Percentiles rank a stretch among this genome's conserved stretches.
These are phyloP conservation scores for Fusarium tanahbumbuense DNA, from an alignment of 2,329 filamentous ascomycete genomes.

Conservation along the genomic window DNA sequence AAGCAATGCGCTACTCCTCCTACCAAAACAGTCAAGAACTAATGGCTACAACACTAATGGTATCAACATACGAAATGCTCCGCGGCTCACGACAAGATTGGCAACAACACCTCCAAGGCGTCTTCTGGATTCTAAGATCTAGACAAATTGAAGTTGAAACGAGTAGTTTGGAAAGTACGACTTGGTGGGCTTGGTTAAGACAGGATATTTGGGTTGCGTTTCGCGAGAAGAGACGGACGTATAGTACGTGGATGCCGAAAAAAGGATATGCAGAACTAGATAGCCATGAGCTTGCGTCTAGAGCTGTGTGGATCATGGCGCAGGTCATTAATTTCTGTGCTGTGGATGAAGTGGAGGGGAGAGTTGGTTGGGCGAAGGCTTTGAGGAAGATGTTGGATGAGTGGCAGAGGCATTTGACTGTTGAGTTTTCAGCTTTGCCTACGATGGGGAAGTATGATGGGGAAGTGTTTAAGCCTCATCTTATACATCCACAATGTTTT, in stretches of 20 bases:
- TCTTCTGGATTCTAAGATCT: slow-evolving; percentile 74
- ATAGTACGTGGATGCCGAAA: slow-evolving; percentile 69
- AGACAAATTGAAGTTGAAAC: slow-evolving; percentile 71
- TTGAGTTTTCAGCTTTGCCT: slow-evolving; percentile 56
- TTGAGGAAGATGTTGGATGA: slow-evolving; percentile 42
- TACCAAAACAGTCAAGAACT: slow-evolving; percentile 70
- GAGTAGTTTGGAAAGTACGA: slow-evolving; percentile 66
- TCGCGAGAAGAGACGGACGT: slow-evolving; percentile 64
- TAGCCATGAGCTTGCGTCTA: slow-evolving; percentile 65
- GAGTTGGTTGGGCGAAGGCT: slow-evolving; percentile 24
- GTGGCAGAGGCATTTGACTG: slow-evolving; percentile 50
- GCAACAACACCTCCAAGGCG: slow-evolving; percentile 72
- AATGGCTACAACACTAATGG: slow-evolving; percentile 67
- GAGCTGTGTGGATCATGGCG: slow-evolving; percentile 66
- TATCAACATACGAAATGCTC: slow-evolving; percentile 76
- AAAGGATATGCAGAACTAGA: slow-evolving; percentile 60
- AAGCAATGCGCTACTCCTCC: slow-evolving; percentile 67
- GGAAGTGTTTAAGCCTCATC: slow-evolving; percentile 57
- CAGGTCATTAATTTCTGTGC: slow-evolving; percentile 67
- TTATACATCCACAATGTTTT: slow-evolving; percentile 62
- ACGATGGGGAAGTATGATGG: slow-evolving; percentile 34
- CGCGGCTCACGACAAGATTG: slow-evolving; percentile 62
- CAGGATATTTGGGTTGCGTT: slow-evolving; percentile 75
- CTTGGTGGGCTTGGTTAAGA: slow-evolving; percentile 75
- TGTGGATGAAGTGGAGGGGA: slow-evolving; percentile 11